Evolutionary conservation across 225 moss, liverwort and hornwort species (phyloP), one percentile per base, ranked within the genome.

Genomic region (Ulota crispa): DNA sequence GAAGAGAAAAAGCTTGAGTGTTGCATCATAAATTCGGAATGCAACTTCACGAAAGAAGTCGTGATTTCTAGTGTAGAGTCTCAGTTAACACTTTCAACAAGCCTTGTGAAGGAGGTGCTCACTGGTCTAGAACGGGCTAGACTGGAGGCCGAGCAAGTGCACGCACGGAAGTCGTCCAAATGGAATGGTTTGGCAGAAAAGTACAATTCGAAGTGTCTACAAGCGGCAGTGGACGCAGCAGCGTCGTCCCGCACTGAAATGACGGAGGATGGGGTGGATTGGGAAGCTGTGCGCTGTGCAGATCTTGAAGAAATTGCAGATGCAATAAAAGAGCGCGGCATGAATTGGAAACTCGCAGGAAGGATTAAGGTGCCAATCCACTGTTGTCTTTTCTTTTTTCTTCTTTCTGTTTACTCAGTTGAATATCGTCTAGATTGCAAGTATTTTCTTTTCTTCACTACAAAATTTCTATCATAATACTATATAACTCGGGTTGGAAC

Each of bases 291-390:
- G 0, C 86, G 88, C 9, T 66, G 70, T 69, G 91, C 95, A 39
- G 53, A 91, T 28, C 81, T 93, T 60, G 85, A 87, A 68, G 92
- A 91, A 19, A 88, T 97, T 89, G 94, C 96, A 19, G 69, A 76
- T 64, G 91, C 88, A 32, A 95, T 97, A 59, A 97, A 93, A 79
- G 95, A 95, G 34, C 87, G 96, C 7, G 96, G 96, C 23, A 93
- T 97, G 92, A 88, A 97, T 81, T 86, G 90, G 83, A 89, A 92
- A 83, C 79, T 97, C 6, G 95, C 96, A 13, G 96, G 96, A 68
- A 90, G 95, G 54, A 97, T 97, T 36, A 95, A 95, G 89, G 96
- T 95, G 53, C 39, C n/a, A 64, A 63, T 11, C 4, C 2, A 21
- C 3, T 0, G 0, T 6, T 54, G 1, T 6, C 37, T 0, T 12